phyloP scores from a whole-genome alignment of 345 rosid genomes.

The Angophora floribunda region DNA sequence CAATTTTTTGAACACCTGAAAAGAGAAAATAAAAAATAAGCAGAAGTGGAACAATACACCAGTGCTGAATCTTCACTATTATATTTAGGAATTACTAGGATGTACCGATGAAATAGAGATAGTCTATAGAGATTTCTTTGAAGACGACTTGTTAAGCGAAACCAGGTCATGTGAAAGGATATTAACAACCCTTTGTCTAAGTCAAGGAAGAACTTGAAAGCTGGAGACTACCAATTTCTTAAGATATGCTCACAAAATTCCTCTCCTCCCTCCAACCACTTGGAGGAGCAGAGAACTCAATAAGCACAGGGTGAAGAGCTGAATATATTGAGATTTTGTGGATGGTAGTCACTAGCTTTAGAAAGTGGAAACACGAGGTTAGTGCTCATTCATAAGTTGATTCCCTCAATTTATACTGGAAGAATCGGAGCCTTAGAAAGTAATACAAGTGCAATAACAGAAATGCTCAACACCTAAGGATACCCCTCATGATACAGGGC shows the following conservation, averaged over 20 bases:
- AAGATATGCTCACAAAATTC: not conserved
- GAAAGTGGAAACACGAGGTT: not conserved
- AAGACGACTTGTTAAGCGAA: not conserved
- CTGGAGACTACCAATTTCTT: not conserved
- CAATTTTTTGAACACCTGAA: constrained; percentile 68
- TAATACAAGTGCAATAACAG: not conserved
- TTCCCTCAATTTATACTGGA: not conserved
- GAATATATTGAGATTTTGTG: not conserved
- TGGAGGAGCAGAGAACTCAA: not conserved
- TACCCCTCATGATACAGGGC: not conserved
- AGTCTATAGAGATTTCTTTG: not conserved
- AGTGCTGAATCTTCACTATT: not conserved
- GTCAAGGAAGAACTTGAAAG: not conserved
- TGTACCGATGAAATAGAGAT: not conserved
- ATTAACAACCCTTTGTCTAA: not conserved
- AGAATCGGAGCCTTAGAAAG: not conserved
- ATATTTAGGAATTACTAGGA: not conserved
- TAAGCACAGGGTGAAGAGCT: not conserved
- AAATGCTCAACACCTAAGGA: not conserved
- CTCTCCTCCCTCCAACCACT: not conserved
- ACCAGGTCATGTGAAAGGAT: not conserved
- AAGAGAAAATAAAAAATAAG: not conserved
- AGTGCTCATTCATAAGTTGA: not conserved
- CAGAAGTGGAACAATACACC: not conserved
- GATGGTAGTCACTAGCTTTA: not conserved